Conservation (phyloP, 1,139 yeast genomes). For the Pichia kudriavzevii region DNA sequence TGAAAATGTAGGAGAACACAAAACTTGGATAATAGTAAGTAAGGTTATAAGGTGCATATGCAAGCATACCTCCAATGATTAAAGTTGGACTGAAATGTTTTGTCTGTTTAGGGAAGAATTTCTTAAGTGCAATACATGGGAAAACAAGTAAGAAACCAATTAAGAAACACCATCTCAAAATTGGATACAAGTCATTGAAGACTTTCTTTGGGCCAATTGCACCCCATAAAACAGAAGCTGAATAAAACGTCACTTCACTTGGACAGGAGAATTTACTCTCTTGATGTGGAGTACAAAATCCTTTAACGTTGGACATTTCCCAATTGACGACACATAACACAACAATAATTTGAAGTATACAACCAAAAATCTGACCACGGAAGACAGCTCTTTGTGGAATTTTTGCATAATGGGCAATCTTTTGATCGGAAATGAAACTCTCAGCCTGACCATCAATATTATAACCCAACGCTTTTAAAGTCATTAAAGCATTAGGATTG, state of each 20-base stretch:
- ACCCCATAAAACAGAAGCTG: slow-evolving; percentile 61
- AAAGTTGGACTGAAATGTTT: slow-evolving; percentile 3
- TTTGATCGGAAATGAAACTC: slow-evolving; percentile 48
- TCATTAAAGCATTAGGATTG: slow-evolving; percentile 50
- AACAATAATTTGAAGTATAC: slow-evolving; percentile 25
- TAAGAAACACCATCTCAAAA: slow-evolving; percentile 7
- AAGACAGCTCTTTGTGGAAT: slow-evolving; percentile 55
- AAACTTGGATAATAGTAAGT: slow-evolving; percentile 36
- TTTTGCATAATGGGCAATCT: slow-evolving; percentile 55
- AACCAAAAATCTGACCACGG: slow-evolving; percentile 41
- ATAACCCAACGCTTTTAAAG: slow-evolving; percentile 53
- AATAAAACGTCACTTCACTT: slow-evolving; percentile 39
- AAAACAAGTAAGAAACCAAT: slow-evolving; percentile 6
- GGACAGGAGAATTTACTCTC: slow-evolving; percentile 42
- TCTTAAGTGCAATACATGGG: slow-evolving; percentile 2
- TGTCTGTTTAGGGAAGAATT: slow-evolving; percentile 4
- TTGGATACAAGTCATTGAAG: too few species aligned
- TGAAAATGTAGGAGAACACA: slow-evolving; percentile 28
- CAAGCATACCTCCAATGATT: slow-evolving; percentile 7
- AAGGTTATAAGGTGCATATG: slow-evolving; percentile 30
- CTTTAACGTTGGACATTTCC: slow-evolving; percentile 39
- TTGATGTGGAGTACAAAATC: slow-evolving; percentile 35
- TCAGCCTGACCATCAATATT: slow-evolving; percentile 52
- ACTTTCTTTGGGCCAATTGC: slow-evolving; percentile 48
- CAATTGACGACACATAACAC: slow-evolving; percentile 32